phyloP scores from a whole-genome alignment of 2,329 filamentous ascomycete genomes.

The Trichophyton schoenleinii region DNA sequence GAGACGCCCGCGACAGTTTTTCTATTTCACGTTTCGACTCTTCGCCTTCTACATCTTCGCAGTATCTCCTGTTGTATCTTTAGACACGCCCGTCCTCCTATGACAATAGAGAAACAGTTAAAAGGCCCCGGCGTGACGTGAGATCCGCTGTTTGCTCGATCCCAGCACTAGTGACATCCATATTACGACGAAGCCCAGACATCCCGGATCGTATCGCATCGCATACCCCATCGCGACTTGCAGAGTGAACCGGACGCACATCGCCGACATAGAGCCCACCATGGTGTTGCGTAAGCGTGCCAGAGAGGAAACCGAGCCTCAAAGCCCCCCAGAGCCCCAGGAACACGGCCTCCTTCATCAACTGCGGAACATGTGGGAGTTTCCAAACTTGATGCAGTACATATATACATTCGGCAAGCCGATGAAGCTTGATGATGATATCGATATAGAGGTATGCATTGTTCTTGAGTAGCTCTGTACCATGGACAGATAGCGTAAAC shows the following conservation, averaged over 20 bases:
- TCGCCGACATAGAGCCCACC: not conserved
- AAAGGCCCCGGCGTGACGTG: not conserved
- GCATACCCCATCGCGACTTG: constrained; percentile 1
- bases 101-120: not conserved
- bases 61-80: not conserved
- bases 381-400: constrained; percentile 87
- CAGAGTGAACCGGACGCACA: not conserved
- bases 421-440: constrained; percentile 76
- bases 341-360: constrained; percentile 44
- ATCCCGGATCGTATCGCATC: not conserved
- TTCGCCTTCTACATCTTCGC: not conserved
- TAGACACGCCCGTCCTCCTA: not conserved
- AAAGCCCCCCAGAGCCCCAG: constrained; percentile 21
- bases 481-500: not conserved
- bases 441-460: constrained; percentile 70
- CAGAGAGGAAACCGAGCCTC: constrained; percentile 43
- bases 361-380: constrained; percentile 88
- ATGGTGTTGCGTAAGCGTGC: constrained; percentile 46
- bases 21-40: not conserved
- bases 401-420: constrained; percentile 80
- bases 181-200: not conserved
- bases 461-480: not conserved
- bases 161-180: not conserved
- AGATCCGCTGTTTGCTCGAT: not conserved
- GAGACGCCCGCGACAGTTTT: not conserved